These are phyloP conservation scores for Chlorophyllum brunneum DNA, from an alignment of 768 basidiomycete genomes.

Conservation along the genomic window DNA sequence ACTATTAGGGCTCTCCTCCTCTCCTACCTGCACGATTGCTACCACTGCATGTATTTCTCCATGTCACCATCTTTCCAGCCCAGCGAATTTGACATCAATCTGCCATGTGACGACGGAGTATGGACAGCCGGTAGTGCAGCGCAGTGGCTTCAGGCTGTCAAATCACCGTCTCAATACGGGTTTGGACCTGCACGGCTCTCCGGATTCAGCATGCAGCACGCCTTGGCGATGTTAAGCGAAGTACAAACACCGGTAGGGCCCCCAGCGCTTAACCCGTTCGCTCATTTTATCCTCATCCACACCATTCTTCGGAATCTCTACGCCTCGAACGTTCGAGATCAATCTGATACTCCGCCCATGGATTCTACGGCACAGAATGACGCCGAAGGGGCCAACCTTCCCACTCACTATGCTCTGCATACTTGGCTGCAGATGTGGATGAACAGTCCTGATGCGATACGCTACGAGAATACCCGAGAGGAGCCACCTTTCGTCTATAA, in stretches of 20 bases:
- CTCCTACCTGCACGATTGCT: slow-evolving; percentile 56
- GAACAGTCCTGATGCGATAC: slow-evolving; percentile 30
- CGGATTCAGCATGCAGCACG: slow-evolving; percentile 35
- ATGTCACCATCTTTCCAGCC: slow-evolving; percentile 42
- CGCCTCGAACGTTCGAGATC: slow-evolving; percentile 14
- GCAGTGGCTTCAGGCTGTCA: slow-evolving; percentile 46
- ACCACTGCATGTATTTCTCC: slow-evolving; percentile 51
- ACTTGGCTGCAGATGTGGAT: slow-evolving; percentile 60
- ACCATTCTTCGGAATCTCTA: slow-evolving; percentile 41
- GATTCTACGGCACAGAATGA: slow-evolving; percentile 8
- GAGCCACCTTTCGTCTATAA: slow-evolving; percentile 38
- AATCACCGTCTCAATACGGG: slow-evolving; percentile 38
- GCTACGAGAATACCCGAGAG: slow-evolving; percentile 22
- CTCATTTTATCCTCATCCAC: slow-evolving; percentile 44
- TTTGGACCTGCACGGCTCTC: slow-evolving; percentile 28
- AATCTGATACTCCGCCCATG: slow-evolving; percentile 3
- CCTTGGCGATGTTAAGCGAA: slow-evolving; percentile 31
- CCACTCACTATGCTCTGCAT: slow-evolving; percentile 49
- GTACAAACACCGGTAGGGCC: slow-evolving; percentile 24
- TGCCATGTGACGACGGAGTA: slow-evolving; percentile 54
- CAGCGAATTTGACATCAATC: slow-evolving; percentile 43
- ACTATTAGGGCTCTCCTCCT: slow-evolving; percentile 38
- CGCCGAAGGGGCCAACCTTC: slow-evolving; percentile 17
- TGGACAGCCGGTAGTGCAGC: slow-evolving; percentile 45
- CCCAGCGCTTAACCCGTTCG: slow-evolving; percentile 34